phyloP scores from a whole-genome alignment of 2,329 filamentous ascomycete genomes.

The Cordyceps tenuipes region DNA sequence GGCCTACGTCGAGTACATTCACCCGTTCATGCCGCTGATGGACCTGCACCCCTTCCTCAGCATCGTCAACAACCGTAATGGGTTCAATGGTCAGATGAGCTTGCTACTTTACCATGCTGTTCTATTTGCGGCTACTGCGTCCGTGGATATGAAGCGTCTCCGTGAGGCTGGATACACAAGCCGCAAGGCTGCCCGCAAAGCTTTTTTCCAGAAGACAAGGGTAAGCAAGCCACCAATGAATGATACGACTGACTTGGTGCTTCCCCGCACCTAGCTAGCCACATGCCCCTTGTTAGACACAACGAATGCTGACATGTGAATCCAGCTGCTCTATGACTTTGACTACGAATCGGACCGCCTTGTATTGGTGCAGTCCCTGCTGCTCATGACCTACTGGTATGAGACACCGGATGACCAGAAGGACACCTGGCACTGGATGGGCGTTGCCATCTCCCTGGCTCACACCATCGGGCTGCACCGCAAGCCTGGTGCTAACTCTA shows the following conservation, averaged over 20 bases:
- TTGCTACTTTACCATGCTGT: conserved; percentile 86
- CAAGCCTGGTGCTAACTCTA: conserved; percentile 67
- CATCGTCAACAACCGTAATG: conserved; percentile 58
- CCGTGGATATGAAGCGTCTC: conserved; percentile 72
- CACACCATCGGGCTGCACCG: conserved; percentile 91
- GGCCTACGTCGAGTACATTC: conserved; percentile 80
- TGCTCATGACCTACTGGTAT: conserved; percentile 97
- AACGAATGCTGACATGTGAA: conserved; percentile 19
- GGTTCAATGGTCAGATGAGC: conserved; percentile 64
- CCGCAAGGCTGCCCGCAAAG: conserved; percentile 74
- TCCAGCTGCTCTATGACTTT: conserved; percentile 75
- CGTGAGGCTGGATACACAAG: conserved; percentile 68
- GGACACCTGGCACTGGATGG: conserved; percentile 99
- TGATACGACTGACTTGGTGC: neutral
- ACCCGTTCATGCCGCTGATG: conserved; percentile 88
- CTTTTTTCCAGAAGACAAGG: conserved; percentile 82
- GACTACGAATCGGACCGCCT: conserved; percentile 90
- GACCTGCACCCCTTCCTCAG: conserved; percentile 55
- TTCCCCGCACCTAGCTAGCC: conserved; percentile 1
- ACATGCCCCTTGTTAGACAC: neutral
- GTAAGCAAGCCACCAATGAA: conserved; percentile 37
- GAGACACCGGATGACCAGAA: conserved; percentile 95
- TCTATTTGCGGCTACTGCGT: conserved; percentile 88
- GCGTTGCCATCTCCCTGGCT: conserved; percentile 83
- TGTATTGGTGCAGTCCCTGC: conserved; percentile 75